Evolutionary conservation across 768 basidiomycete genomes (phyloP), one percentile per base, ranked within the genome.

Genomic region (Mycena rosella): DNA sequence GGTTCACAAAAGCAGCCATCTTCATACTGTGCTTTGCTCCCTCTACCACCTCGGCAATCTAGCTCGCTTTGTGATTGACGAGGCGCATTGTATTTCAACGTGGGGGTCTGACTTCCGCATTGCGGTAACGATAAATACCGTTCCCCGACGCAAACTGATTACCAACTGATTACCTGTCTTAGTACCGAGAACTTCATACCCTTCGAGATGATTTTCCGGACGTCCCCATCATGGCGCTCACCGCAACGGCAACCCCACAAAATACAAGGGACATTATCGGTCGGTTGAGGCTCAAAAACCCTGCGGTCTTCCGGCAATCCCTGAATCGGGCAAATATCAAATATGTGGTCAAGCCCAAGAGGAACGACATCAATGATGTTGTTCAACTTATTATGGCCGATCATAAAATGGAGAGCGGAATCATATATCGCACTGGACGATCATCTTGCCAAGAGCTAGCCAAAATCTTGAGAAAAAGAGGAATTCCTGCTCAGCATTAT

Each of bases 141-240:
- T 11, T 34, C 11, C 11, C 32, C 32, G 11, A 10, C 10, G 38
- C 38, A 8, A 8, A 40, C 17, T 40, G 10, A 40, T 10, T 40
- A 15, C 38, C 3, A 40, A 40, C 38, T 40, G 5, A 40, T 36
- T 36, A 15, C 34, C 51, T 38, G 26, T 18, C 32, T 61, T 15
- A 91, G 86, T 88, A 88, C 74, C 77, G 79, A 49, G 74, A 78
- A 22, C 79, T 92, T 24, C 79, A 80, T 8, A 66, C 78, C n/a
- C 78, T 93, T 30, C 86, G 90, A 45, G 76, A 79, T 22, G 82
- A 84, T 9, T 93, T 85, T 75, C 89, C 89, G 2, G 75, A 80
- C 10, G 79, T 90, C 0, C 92, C 92, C 0, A 86, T 93, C 71
- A 92, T 91, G 84, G 92, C 92, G 0, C 84, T 93, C 58, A 94